Percentiles rank a stretch among this genome's conserved stretches.
These are phyloP conservation scores for Batrachochytrium dendrobatidis DNA, from an alignment of 371 early-diverging fungal species.

Conservation along the genomic window DNA sequence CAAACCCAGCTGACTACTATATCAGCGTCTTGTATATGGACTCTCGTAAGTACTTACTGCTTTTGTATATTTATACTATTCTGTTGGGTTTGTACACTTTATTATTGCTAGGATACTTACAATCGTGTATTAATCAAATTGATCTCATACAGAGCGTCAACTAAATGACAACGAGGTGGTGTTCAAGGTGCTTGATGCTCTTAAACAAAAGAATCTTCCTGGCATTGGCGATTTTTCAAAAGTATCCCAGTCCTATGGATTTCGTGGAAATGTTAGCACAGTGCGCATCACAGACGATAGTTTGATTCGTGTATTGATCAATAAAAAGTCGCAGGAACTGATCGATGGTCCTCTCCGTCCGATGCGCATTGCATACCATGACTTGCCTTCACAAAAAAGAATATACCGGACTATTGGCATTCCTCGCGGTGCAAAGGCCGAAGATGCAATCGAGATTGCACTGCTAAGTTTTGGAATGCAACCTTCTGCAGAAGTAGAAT, in stretches of 20 bases:
- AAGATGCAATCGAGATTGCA: constrained; percentile 26
- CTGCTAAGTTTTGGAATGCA: constrained; percentile 30
- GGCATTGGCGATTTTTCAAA: constrained; percentile 28
- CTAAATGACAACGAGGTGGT: constrained; percentile 25
- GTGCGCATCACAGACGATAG: constrained; percentile 37
- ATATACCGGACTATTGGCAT: constrained; percentile 38
- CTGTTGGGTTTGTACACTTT: neutral
- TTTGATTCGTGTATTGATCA: constrained; percentile 38
- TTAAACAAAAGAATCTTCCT: constrained; percentile 29
- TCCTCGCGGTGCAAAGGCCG: constrained; percentile 18
- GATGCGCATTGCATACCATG: constrained; percentile 23
- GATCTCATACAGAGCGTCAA: constrained; percentile 20
- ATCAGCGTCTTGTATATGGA: constrained; percentile 39
- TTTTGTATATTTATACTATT: neutral
- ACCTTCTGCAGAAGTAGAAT: constrained; percentile 5
- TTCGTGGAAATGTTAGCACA: constrained; percentile 7
- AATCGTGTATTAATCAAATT: neutral
- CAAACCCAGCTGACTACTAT: constrained; percentile 29
- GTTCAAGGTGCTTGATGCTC: constrained; percentile 24
- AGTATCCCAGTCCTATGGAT: constrained; percentile 1
- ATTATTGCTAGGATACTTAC: neutral
- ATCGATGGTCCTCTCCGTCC: constrained; percentile 30
- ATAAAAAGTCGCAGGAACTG: constrained; percentile 38
- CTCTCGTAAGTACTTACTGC: constrained; percentile 22
- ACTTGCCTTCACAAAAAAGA: constrained; percentile 12